Evolutionary conservation across 495 filamentous ascomycete species (phyloP).

Genomic region (Physcia stellaris): DNA sequence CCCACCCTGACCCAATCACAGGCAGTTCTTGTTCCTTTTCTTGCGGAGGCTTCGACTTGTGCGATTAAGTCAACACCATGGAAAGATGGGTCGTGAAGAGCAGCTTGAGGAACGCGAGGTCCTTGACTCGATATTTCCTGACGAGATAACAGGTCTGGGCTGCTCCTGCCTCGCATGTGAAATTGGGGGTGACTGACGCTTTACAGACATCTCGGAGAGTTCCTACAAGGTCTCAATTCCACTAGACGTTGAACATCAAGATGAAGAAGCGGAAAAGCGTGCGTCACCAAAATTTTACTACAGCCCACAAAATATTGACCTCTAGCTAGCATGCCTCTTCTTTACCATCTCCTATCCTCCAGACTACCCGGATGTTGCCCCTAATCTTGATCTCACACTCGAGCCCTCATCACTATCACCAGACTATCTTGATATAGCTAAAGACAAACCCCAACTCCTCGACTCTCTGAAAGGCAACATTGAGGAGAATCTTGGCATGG

Average conservation of each 20-base stretch:
- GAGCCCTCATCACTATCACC: constrained; percentile 56
- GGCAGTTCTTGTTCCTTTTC: too few species aligned
- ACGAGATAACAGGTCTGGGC: constrained; percentile 76
- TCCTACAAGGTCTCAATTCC: constrained; percentile 72
- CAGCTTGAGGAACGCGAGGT: constrained; percentile 94
- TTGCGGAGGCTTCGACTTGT: too few species aligned
- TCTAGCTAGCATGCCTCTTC: constrained; percentile 48
- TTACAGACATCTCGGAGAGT: constrained; percentile 69
- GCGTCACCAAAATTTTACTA: constrained; percentile 16
- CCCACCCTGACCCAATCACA: too few species aligned
- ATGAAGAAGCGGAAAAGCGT: constrained; percentile 39
- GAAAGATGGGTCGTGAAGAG: constrained; percentile 81
- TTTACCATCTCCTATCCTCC: constrained; percentile 77
- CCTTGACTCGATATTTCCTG: constrained; percentile 93
- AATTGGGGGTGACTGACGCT: not conserved
- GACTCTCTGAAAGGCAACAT: constrained; percentile 53
- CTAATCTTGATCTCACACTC: constrained; percentile 58
- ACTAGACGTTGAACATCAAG: constrained; percentile 56
- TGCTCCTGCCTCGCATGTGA: not conserved
- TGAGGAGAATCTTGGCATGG: constrained; percentile 85
- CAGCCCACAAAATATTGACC: constrained; percentile 15
- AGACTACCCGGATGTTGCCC: constrained; percentile 75
- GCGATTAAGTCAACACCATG: constrained; percentile 9
- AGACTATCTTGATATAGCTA: constrained; percentile 44
- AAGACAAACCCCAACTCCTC: constrained; percentile 61